These are phyloP conservation scores for Trichoderma oligosporum DNA, from an alignment of 2,329 filamentous ascomycete species.

Conservation along the genomic window DNA sequence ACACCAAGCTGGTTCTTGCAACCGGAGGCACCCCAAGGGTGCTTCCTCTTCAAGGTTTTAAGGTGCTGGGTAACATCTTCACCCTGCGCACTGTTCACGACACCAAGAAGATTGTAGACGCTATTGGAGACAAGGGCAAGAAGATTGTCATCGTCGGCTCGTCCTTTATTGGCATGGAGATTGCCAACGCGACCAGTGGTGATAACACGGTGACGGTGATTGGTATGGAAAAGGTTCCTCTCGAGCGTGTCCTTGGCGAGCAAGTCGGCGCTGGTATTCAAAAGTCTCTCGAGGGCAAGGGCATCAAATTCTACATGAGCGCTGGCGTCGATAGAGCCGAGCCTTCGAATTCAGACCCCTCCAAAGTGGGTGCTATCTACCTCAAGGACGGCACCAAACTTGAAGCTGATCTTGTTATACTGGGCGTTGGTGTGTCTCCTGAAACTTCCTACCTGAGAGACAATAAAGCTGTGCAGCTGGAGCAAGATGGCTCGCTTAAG, in stretches of 20 bases:
- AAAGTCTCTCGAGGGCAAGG: conserved; percentile 73
- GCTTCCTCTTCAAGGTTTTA: conserved; percentile 80
- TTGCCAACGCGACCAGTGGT: conserved; percentile 76
- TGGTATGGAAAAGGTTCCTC: conserved; percentile 80
- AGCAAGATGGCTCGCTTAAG: conserved; percentile 79
- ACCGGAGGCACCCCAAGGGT: conserved; percentile 75
- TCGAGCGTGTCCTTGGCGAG: conserved; percentile 81
- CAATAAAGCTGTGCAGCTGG: conserved; percentile 65
- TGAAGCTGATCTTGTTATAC: conserved; percentile 82
- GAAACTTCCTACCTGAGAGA: conserved; percentile 77
- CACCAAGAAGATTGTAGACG: conserved; percentile 69
- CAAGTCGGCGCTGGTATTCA: conserved; percentile 79
- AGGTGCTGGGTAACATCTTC: conserved; percentile 83
- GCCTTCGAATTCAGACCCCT: conserved; percentile 61
- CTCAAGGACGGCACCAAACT: conserved; percentile 84
- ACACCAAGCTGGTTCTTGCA: conserved; percentile 86
- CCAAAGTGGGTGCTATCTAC: conserved; percentile 72
- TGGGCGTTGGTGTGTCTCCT: conserved; percentile 84
- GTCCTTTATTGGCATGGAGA: conserved; percentile 97
- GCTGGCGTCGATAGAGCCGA: conserved; percentile 80
- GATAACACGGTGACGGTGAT: conserved; percentile 83
- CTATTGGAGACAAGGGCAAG: conserved; percentile 79
- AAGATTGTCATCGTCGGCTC: conserved; percentile 90
- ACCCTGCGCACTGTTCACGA: conserved; percentile 74
- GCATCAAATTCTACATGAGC: conserved; percentile 81